Percentiles rank a stretch among this genome's conserved stretches.
Evolutionary conservation across 139 green algal genomes (phyloP).

Genomic region (Nannochloris sp.): DNA sequence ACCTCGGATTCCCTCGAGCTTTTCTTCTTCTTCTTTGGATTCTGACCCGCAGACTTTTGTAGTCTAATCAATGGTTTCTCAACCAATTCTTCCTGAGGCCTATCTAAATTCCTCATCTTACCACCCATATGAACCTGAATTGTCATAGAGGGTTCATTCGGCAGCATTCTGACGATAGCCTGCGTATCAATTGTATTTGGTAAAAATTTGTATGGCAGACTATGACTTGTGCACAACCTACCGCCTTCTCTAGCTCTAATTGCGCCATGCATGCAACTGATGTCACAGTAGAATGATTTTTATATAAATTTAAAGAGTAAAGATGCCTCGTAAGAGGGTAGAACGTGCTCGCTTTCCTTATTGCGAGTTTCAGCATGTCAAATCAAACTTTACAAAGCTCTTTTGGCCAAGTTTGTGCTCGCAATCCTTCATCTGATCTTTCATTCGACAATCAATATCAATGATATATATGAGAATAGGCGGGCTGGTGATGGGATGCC

Average conservation of each 20-base stretch:
- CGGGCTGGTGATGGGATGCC: no score
- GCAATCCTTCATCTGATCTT: no score
- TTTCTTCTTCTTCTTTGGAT: conserved; percentile 33
- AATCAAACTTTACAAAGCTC: no score
- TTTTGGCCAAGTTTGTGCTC: no score
- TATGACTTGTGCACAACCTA: not conserved
- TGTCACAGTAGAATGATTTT: not conserved
- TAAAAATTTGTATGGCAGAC: no score
- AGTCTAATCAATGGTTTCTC: conserved; percentile 55
- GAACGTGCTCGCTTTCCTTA: no score
- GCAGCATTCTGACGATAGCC: conserved; percentile 32
- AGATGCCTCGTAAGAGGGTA: no score
- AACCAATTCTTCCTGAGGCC: conserved; percentile 53
- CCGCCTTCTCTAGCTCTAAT: not conserved
- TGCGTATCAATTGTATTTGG: conserved; percentile 8
- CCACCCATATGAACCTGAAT: conserved; percentile 41
- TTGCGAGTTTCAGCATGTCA: no score
- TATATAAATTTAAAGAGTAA: not conserved
- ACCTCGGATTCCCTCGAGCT: not conserved
- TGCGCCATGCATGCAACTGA: not conserved
- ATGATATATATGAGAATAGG: no score
- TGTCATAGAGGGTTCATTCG: conserved; percentile 29
- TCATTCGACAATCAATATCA: no score
- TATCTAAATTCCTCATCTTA: conserved; percentile 48
- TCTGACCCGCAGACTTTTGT: conserved; percentile 34